phyloP scores from a whole-genome alignment of 345 rosid species.

The Gossypioides kirkii region DNA sequence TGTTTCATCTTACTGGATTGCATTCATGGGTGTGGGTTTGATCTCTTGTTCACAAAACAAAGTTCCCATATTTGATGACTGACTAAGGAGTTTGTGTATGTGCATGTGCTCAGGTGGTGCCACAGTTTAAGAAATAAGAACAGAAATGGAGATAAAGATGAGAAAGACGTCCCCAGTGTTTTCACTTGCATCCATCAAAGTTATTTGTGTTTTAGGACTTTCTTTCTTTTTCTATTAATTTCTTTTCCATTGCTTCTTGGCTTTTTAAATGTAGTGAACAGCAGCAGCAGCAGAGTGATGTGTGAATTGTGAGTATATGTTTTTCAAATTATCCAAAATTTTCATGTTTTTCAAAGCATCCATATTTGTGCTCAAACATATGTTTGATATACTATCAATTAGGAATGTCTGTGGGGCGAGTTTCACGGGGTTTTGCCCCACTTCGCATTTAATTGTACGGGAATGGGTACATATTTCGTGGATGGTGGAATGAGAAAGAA shows the following conservation, averaged over 20 bases:
- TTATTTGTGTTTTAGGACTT: not conserved
- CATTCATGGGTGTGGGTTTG: not conserved
- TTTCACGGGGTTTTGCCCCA: too few relatives aligned
- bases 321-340: too few relatives aligned
- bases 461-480: too few relatives aligned
- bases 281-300: too few relatives aligned
- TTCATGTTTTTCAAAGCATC: too few relatives aligned
- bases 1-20: not conserved
- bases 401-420: too few relatives aligned
- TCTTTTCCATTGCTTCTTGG: not conserved
- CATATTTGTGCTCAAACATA: not conserved
- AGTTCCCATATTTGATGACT: not conserved
- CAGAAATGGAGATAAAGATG: slow-evolving; percentile 1
- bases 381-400: too few relatives aligned
- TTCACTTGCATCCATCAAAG: too few relatives aligned
- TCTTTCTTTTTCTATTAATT: not conserved
- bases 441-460: too few relatives aligned
- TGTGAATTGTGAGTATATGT: not conserved
- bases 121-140: not conserved
- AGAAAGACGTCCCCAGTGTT: not conserved
- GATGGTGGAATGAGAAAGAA: too few relatives aligned
- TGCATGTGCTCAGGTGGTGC: slow-evolving; percentile 11
- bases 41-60: not conserved
- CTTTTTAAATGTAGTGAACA: not conserved
- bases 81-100: not conserved